Evolutionary conservation across 179 eudicot genomes (phyloP).

Genomic region (Actinidia chinensis): DNA sequence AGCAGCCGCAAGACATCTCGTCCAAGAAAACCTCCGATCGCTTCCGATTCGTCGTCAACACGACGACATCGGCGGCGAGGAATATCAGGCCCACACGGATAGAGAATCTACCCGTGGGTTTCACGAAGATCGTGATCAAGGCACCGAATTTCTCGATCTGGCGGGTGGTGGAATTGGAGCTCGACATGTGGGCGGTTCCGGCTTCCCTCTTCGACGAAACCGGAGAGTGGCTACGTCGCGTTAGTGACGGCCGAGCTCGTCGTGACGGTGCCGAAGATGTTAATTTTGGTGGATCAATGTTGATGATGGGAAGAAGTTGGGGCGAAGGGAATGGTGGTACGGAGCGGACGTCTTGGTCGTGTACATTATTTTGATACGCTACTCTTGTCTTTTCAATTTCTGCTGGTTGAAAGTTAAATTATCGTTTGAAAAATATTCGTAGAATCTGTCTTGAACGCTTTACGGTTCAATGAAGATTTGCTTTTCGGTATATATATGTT

Average conservation of each 20-base stretch:
- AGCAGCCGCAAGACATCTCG: conserved; percentile 67
- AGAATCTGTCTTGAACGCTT: background rate
- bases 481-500: background rate
- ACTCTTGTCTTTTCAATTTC: conserved; percentile 16
- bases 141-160: conserved; percentile 20
- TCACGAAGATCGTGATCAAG: conserved; percentile 70
- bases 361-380: conserved; percentile 49
- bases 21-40: conserved; percentile 53
- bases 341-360: conserved; percentile 55
- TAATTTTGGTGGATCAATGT: conserved; percentile 9
- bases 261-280: conserved; percentile 74
- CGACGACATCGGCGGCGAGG: conserved; percentile 37
- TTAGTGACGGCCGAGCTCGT: conserved; percentile 55
- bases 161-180: conserved; percentile 48
- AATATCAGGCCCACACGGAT: conserved; percentile 51
- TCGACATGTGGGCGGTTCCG: conserved; percentile 86
- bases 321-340: conserved; percentile 37
- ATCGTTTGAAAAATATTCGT: background rate
- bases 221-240: conserved; percentile 70
- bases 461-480: background rate
- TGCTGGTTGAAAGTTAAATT: conserved; percentile 9
- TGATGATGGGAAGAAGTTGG: conserved; percentile 32
- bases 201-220: conserved; percentile 57
- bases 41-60: conserved; percentile 57
- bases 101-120: conserved; percentile 83